phyloP scores from a whole-genome alignment of 345 rosid species.

The Salix purpurea region DNA sequence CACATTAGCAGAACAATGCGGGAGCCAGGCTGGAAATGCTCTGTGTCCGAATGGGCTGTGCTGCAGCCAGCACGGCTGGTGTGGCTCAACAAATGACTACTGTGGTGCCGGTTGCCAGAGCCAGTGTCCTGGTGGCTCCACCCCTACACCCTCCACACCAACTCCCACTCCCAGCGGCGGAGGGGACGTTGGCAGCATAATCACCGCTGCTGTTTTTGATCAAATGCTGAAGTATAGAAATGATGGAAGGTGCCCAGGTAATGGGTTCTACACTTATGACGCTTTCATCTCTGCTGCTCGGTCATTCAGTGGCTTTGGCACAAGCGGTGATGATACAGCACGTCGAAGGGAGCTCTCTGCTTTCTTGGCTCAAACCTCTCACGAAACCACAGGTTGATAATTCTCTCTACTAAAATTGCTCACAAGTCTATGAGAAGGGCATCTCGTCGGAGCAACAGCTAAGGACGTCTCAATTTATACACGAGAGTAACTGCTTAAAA shows the following conservation, averaged over 20 bases:
- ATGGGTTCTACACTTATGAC: conserved; percentile 29
- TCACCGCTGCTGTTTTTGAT: conserved; percentile 16
- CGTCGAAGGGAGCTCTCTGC: conserved; percentile 37
- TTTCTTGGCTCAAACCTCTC: conserved; percentile 38
- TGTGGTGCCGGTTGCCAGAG: conserved; percentile 21
- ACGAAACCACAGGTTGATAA: conserved; percentile 31
- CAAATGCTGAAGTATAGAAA: conserved; percentile 27
- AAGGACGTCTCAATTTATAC: no score
- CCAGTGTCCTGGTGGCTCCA: conserved; percentile 9
- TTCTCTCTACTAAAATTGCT: no score
- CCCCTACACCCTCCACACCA: conserved; percentile 5
- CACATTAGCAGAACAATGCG: conserved; percentile 18
- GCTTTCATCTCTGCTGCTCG: conserved; percentile 30
- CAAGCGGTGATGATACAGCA: conserved; percentile 18
- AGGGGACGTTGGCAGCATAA: conserved; percentile 7
- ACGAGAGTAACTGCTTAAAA: no score
- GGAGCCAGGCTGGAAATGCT: conserved; percentile 15
- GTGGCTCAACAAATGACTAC: conserved; percentile 6
- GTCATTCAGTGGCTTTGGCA: conserved; percentile 33
- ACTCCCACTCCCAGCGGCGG: neutral
- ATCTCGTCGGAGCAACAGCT: no score
- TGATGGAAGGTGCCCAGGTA: conserved; percentile 23
- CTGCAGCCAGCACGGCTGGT: conserved; percentile 19
- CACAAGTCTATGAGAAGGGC: no score
- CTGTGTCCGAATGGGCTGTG: conserved; percentile 18